Evolutionary conservation across 2,329 filamentous ascomycete species (phyloP).

Genomic region (Fragosphaeria purpurea): DNA sequence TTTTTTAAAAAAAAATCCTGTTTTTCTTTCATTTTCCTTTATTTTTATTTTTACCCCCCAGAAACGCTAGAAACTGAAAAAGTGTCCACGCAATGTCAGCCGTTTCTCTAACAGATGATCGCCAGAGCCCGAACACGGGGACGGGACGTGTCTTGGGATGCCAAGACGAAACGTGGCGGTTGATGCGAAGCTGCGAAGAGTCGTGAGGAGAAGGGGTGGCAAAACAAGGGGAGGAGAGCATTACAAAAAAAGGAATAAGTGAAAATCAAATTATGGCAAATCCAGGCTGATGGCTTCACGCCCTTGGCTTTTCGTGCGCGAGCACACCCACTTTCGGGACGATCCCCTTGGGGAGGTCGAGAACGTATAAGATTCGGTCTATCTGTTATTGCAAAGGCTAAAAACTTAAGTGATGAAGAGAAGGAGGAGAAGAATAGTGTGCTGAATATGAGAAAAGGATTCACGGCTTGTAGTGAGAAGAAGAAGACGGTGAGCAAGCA

Average conservation of each 20-base stretch:
- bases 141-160: constrained; percentile 1
- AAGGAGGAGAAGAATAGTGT: background rate
- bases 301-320: background rate
- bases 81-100: too few relatives aligned
- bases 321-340: background rate
- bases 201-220: background rate
- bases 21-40: too few relatives aligned
- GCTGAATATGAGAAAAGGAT: too few relatives aligned
- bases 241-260: background rate
- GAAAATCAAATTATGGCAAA: background rate
- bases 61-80: too few relatives aligned
- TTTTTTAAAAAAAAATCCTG: too few relatives aligned
- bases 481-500: too few relatives aligned
- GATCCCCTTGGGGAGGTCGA: background rate
- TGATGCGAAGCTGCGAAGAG: background rate
- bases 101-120: constrained; percentile 10
- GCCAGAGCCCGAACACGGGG: constrained; percentile 8
- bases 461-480: too few relatives aligned
- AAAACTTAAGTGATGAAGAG: background rate
- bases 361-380: too few relatives aligned
- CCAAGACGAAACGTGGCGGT: constrained; percentile 9
- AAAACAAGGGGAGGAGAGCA: too few relatives aligned
- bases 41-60: too few relatives aligned
- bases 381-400: background rate
- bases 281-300: constrained; percentile 7